These are phyloP conservation scores for Phytopythium aichiense DNA, from an alignment of 352 stramenopile species.

Conservation along the genomic window DNA sequence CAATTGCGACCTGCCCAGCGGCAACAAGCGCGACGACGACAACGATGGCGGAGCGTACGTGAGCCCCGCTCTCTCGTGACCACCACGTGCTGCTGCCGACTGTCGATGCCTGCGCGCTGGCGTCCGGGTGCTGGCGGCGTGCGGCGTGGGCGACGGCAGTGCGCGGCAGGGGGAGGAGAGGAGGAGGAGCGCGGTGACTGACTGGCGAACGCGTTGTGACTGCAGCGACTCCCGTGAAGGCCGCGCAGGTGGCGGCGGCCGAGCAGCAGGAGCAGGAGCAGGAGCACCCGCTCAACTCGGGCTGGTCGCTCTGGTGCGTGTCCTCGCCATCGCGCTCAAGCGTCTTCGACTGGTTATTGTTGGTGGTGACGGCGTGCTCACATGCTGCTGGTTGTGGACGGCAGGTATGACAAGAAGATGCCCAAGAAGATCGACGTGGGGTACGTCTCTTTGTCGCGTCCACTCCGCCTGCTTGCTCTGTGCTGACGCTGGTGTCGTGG, in stretches of 20 bases:
- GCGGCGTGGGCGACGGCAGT: no score
- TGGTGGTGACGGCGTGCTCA: no score
- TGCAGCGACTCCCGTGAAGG: slow-evolving; percentile 8
- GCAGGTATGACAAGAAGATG: slow-evolving; percentile 94
- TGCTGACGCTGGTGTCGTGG: slow-evolving; percentile 7
- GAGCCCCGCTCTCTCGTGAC: background rate
- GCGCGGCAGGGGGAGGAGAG: no score
- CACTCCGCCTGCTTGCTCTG: background rate
- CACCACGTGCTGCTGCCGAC: no score
- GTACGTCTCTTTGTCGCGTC: slow-evolving; percentile 24
- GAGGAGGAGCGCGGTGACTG: background rate
- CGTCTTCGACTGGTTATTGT: no score
- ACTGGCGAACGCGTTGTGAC: background rate
- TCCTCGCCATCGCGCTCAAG: background rate
- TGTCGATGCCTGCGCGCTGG: background rate
- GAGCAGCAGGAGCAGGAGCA: slow-evolving; percentile 28
- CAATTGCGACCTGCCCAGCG: background rate
- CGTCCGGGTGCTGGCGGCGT: no score
- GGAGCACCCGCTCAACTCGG: slow-evolving; percentile 85
- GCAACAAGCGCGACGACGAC: background rate
- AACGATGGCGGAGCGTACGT: slow-evolving; percentile 1
- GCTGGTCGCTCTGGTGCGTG: slow-evolving; percentile 84
- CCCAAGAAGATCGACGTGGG: slow-evolving; percentile 87
- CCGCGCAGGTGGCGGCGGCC: slow-evolving; percentile 15
- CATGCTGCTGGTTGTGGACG: slow-evolving; percentile 1